Base-by-base conservation (phyloP, 495 filamentous ascomycete genomes). In the Filosporella fistucella region DNA sequence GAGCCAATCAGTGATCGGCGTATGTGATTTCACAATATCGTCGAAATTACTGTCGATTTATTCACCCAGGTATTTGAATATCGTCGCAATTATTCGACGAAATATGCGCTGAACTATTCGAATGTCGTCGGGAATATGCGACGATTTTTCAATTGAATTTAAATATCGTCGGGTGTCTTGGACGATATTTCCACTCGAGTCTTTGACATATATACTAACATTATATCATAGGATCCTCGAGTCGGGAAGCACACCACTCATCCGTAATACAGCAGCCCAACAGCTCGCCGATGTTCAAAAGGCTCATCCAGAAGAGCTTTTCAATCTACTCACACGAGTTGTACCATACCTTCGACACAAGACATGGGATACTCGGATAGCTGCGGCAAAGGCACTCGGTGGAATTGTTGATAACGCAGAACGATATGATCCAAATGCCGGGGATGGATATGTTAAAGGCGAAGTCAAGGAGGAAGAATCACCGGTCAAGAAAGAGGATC, bases 211-310 rank as follows among this genome's bases (percentile, higher is more conserved):
- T 23, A 20, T 18, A n/a, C 49, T 35, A 38, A 54, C 32, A 46
- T 42, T 34, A 39, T 26, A 42, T 28, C 12, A 53, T 58, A 96
- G 93, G 34, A 78, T 98, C 58, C 81, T 98, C 36, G 94, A 97
- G 75, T 95, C 90, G 28, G 93, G 93, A 55, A 96, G 90, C 65
- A 97, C 91, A 47, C 82, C 83, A 58, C 70, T 97, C 44, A 96
- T 98, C 48, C 85, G 94, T 45, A 93, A 95, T 52, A 97, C 93
- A 48, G 93, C 93, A 47, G 94, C 95, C 28, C 86, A 93, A 60
- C 93, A 98, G 69, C 78, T 98, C 29, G 91, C 87, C 28, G 93
- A 97, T 71, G 90, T 96, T 51, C 94, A 97, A 66, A 97, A 95
- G 61, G 84, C 91, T 54, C 94, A 97, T 60, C 93, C 94, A 0